Evolutionary conservation across 1,284 basidiomycete genomes (phyloP).

Genomic region (Moesziomyces parantarcticus): DNA sequence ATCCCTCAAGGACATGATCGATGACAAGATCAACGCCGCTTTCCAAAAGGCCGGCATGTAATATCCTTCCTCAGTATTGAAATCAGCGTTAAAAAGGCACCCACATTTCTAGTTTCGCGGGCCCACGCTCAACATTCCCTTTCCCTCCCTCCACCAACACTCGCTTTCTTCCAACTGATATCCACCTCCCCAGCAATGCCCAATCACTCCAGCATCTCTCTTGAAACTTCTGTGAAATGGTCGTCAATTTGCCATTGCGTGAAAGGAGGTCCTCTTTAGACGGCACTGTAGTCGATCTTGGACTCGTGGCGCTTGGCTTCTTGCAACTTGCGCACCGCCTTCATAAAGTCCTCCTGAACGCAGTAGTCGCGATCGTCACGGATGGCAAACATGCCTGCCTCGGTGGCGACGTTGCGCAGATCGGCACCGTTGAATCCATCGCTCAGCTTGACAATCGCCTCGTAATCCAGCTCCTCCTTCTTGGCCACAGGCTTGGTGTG

Average conservation of each 20-base stretch:
- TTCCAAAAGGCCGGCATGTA: conserved; percentile 10
- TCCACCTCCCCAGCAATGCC: too few species aligned
- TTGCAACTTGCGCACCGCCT: conserved; percentile 95
- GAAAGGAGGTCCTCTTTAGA: conserved; percentile 22
- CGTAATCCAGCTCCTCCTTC: conserved; percentile 75
- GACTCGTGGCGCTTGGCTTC: conserved; percentile 72
- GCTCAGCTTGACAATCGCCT: conserved; percentile 79
- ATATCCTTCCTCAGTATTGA: neutral
- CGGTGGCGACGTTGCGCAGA: conserved; percentile 94
- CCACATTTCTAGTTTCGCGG: neutral
- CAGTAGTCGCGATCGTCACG: conserved; percentile 81
- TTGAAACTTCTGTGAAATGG: too few species aligned
- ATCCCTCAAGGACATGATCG: conserved; percentile 4
- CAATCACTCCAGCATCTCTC: too few species aligned
- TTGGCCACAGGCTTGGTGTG: conserved; percentile 89
- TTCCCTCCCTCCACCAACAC: too few species aligned
- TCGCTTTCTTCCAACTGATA: too few species aligned
- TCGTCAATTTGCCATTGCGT: too few species aligned
- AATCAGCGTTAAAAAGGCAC: too few species aligned
- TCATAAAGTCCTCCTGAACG: conserved; percentile 87
- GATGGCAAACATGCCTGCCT: conserved; percentile 99
- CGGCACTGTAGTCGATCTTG: conserved; percentile 61
- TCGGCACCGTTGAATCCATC: conserved; percentile 72
- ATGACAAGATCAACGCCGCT: conserved; percentile 16
- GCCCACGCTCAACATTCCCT: conserved; percentile 2